Base-by-base conservation (phyloP, 169 alveolate species). In the Babesia gibsoni region DNA sequence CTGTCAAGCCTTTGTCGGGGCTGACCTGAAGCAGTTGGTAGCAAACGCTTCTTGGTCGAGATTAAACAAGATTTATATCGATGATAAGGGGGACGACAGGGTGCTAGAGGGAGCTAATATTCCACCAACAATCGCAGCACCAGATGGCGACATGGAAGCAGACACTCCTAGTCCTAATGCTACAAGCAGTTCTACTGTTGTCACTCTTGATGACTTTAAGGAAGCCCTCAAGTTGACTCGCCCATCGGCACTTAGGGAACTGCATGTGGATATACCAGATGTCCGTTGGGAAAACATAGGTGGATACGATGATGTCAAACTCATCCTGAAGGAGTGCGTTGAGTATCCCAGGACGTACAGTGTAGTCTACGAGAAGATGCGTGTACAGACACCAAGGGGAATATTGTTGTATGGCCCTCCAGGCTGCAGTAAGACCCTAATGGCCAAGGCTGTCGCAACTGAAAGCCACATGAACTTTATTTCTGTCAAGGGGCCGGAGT, bases 391-490 rank as follows among this genome's bases (percentile, higher is more conserved):
- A 5, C 99, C 99, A 36, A 88, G 94, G 43, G 99, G 99, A 6
- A 90, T 98, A 48, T 90, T 98, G 63, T 90, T 98, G 46, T 96
- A 98, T 84, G 99, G 99, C 2, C 99, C 99, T 14, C 99, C 99
- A 3, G 99, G 99, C 18, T 97, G 99, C 82, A 90, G 97, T 37
- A 98, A 98, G 88, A 98, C 99, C 10, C 64, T 98, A 90, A 91
- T 97, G 90, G 99, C 99, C 16, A 97, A 97, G 82, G 99, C 99
- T 14, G 93, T 97, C 33, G 99, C 99, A 14, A 97, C 99, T 23
- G 99, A 97, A 84, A 91, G 97, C 65, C 91, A 95, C 46, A 90
- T 97, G 91, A 97, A 97, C 79, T 98, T 98, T 86, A 93, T 97
- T 37, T 96, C 99, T 69, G 97, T 98, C 45, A 98, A 96, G 88